These are phyloP conservation scores for Cladosporium sp. DNA, from an alignment of 2,329 filamentous ascomycete genomes.

Conservation along the genomic window DNA sequence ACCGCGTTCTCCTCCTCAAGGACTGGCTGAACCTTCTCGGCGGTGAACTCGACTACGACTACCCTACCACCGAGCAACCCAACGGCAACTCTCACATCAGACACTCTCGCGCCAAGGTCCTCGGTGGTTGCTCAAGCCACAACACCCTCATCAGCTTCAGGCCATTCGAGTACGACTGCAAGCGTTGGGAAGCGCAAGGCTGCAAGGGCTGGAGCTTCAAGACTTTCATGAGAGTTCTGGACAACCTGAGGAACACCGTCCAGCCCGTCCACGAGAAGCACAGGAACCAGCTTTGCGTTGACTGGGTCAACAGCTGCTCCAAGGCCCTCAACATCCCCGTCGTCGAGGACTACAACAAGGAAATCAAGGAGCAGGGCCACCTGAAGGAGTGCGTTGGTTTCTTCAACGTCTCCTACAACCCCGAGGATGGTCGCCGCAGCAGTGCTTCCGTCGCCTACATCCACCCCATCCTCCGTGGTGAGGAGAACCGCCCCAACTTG, in stretches of 20 bases:
- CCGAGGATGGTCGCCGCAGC: constrained; percentile 76
- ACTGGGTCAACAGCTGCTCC: constrained; percentile 81
- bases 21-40: constrained; percentile 83
- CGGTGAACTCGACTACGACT: constrained; percentile 86
- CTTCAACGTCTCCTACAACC: constrained; percentile 88
- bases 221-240: constrained; percentile 73
- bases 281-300: constrained; percentile 84
- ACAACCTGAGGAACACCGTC: constrained; percentile 83
- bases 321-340: constrained; percentile 74
- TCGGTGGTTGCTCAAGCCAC: constrained; percentile 88
- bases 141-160: constrained; percentile 93
- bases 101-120: constrained; percentile 85
- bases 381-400: constrained; percentile 77
- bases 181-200: constrained; percentile 76
- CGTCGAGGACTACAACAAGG: constrained; percentile 78
- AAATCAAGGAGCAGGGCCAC: constrained; percentile 69
- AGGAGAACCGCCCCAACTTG: constrained; percentile 77
- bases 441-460: constrained; percentile 89
- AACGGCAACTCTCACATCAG: constrained; percentile 88
- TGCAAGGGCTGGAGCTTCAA: constrained; percentile 84
- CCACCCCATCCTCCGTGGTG: constrained; percentile 79
- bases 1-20: constrained; percentile 78
- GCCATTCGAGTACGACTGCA: constrained; percentile 82
- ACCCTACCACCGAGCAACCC: constrained; percentile 82
- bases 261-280: constrained; percentile 82